Conservation (phyloP, 352 stramenopile genomes). For the Phytophthora hibernalis region DNA sequence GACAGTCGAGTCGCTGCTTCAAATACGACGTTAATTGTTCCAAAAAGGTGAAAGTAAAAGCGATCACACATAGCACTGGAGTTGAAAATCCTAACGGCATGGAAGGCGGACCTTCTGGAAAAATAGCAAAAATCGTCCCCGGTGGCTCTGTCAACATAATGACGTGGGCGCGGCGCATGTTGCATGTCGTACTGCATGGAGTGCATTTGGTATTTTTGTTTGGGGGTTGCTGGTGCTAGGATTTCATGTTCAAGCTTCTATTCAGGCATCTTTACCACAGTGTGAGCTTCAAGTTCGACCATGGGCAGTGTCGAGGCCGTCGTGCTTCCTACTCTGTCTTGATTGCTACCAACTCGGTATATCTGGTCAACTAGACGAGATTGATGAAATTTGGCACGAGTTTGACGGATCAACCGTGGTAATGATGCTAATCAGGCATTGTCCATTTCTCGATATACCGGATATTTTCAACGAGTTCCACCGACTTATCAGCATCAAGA, state of each 20-base stretch:
- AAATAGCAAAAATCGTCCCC: not conserved
- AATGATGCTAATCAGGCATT: constrained; percentile 44
- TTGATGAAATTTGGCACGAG: constrained; percentile 19
- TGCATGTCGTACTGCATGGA: not conserved
- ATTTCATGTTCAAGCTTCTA: constrained; percentile 19
- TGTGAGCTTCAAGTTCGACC: constrained; percentile 33
- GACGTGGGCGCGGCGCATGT: too few species aligned
- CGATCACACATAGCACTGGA: not conserved
- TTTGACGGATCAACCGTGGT: constrained; percentile 33
- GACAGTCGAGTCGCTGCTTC: not conserved
- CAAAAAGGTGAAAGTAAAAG: constrained; percentile 8
- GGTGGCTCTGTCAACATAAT: not conserved
- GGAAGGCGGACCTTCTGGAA: not conserved
- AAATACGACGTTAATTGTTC: not conserved
- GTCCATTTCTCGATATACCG: constrained; percentile 31
- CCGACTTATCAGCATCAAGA: constrained; percentile 40
- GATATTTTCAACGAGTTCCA: constrained; percentile 28
- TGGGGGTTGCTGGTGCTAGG: constrained; percentile 25
- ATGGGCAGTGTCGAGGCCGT: constrained; percentile 34
- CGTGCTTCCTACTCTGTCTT: constrained; percentile 39
- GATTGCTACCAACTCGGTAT: constrained; percentile 33
- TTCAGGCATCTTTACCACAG: constrained; percentile 10
- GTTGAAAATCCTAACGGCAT: not conserved
- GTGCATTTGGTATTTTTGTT: constrained; percentile 16
- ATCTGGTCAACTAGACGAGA: constrained; percentile 16